Evolutionary conservation across 2,329 filamentous ascomycete genomes (phyloP).

Genomic region (Shiraia sp.): DNA sequence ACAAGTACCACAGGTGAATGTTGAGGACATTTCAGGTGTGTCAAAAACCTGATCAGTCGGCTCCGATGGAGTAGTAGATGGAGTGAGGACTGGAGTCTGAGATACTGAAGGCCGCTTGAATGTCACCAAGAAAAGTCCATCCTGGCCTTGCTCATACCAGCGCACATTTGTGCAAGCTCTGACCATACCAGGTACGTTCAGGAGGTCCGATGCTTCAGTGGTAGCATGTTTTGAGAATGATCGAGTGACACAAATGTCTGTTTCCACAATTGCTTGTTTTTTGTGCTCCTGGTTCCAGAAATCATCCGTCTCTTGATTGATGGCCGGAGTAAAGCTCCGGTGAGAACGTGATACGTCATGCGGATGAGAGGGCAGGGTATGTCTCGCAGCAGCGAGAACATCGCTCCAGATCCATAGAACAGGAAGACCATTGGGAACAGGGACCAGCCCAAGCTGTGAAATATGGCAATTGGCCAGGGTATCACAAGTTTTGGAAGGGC

Average conservation of each 20-base stretch:
- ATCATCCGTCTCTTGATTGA: conserved; percentile 3
- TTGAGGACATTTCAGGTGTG: background rate
- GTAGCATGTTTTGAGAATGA: background rate
- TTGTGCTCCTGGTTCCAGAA: conserved; percentile 8
- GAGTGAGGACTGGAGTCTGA: background rate
- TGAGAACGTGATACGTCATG: background rate
- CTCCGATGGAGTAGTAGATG: background rate
- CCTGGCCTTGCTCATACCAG: conserved; percentile 1
- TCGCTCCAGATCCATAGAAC: conserved; percentile 7
- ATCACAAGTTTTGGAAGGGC: background rate
- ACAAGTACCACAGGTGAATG: background rate
- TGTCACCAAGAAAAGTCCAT: conserved; percentile 3
- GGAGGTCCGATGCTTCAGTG: background rate
- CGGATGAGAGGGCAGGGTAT: background rate
- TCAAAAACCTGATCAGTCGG: background rate
- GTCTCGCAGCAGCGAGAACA: conserved; percentile 5
- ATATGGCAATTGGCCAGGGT: conserved; percentile 1
- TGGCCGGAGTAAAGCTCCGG: background rate
- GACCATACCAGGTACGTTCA: conserved; percentile 1
- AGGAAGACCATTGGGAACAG: background rate
- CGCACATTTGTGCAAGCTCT: conserved; percentile 4
- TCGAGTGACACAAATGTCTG: conserved; percentile 4
- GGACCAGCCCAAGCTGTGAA: conserved; percentile 3
- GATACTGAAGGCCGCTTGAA: conserved; percentile 7
- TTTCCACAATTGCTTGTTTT: background rate